Base-by-base conservation (phyloP, 306 rosid genomes). In the Sesbania bispinosa region DNA sequence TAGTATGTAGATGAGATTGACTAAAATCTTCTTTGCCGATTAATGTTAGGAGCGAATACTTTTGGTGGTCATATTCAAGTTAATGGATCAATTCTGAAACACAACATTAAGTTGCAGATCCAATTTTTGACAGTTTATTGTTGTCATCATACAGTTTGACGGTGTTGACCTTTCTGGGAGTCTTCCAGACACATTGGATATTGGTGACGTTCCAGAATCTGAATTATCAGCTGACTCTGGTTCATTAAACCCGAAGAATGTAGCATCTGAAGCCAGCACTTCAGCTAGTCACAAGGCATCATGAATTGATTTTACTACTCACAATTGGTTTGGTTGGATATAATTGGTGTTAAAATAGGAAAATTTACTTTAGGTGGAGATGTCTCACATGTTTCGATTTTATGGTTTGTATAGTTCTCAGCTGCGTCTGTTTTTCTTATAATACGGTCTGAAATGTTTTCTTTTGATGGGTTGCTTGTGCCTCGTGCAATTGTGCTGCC, bases 171-270 rank as follows among this genome's bases (percentile, higher is more conserved):
- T 84, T 69, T 79, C 87, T 60, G 90, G 81, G 77, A 79, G 62
- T 75, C 99, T 91, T 62, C 97, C 99, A 10, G 97, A 91, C 29
- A 77, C 89, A 13, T 77, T 91, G 85, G 96, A 87, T 66, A 87
- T 89, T n/a, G 96, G 95, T 6, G 97, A 95, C 79, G 90, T 85
- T 66, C 86, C 95, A 16, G 96, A 89, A 77, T 77, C 85, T 35
- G 86, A 62, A 35, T 10, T 79, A 42, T 54, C 83, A 53, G 75
- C 53, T 63, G 81, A 82, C 43, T 39, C 50, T 46, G 82, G 81
- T 43, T 61, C 89, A 32, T 59, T 79, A 74, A 86, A 85, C 72
- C 81, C 64, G 88, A 85, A 88, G 86, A 80, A 65, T 20, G 82
- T 86, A 24, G 75, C 86, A 20, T 89, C 79, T 1, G 80, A 83